Conservation (phyloP, 2,329 filamentous ascomycete species). For the Septoria petroselini region DNA sequence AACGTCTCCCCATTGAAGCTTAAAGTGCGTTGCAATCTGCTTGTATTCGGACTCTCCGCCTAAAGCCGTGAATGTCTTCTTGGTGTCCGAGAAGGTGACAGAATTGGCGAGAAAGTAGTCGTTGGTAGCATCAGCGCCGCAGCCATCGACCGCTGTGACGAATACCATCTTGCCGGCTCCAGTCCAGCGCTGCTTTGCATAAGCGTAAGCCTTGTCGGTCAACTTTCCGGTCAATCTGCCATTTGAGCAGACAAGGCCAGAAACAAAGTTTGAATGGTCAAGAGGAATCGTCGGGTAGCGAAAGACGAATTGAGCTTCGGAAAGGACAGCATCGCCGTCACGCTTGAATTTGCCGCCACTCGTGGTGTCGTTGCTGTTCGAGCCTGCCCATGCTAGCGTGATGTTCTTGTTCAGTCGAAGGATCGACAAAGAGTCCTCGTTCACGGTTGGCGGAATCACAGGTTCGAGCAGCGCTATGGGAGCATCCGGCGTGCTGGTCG, state of each 20-base stretch:
- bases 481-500: background rate
- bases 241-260: constrained; percentile 8
- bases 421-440: background rate
- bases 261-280: constrained; percentile 15
- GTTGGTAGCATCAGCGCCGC: constrained; percentile 8
- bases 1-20: background rate
- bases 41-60: background rate
- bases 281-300: constrained; percentile 7
- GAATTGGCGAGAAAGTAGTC: constrained; percentile 16
- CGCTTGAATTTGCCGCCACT: background rate
- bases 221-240: constrained; percentile 9
- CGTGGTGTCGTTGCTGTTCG: background rate
- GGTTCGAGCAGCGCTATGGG: background rate
- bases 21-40: background rate
- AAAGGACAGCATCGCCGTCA: background rate
- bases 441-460: constrained; percentile 1
- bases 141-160: constrained; percentile 15
- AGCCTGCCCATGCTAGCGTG: constrained; percentile 2
- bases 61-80: background rate
- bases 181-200: constrained; percentile 9
- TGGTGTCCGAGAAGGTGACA: constrained; percentile 9
- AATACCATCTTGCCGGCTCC: constrained; percentile 11
- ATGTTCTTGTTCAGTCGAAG: background rate
- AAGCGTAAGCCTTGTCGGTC: constrained; percentile 9
- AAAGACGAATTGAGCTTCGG: background rate